These are phyloP conservation scores for Cercospora citrullina DNA, from an alignment of 2,329 filamentous ascomycete genomes.

Conservation along the genomic window DNA sequence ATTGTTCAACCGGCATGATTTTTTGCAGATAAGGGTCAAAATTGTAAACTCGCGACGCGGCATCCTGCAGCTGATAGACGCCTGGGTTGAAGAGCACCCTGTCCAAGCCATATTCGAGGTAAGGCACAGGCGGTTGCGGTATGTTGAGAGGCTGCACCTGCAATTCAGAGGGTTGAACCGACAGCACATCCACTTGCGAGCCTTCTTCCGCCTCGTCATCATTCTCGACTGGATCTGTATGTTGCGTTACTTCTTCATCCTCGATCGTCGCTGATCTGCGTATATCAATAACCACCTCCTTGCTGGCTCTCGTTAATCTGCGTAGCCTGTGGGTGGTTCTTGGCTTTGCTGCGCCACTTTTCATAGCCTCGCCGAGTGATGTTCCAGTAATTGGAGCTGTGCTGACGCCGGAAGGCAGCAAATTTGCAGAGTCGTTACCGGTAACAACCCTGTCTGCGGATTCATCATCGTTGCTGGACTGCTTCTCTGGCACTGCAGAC, in stretches of 20 bases:
- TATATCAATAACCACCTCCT: not conserved
- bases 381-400: not conserved
- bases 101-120: constrained; percentile 72
- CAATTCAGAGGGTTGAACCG: constrained; percentile 31
- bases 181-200: constrained; percentile 16
- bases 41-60: constrained; percentile 84
- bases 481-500: not conserved
- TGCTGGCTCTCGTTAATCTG: not conserved
- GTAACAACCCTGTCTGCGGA: not conserved
- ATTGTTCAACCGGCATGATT: constrained; percentile 91
- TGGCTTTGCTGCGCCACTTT: not conserved
- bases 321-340: not conserved
- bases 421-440: not conserved
- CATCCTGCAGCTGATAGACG: constrained; percentile 88
- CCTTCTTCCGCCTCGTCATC: not conserved
- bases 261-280: not conserved
- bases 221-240: not conserved
- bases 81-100: constrained; percentile 94
- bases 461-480: not conserved
- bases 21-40: constrained; percentile 92
- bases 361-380: constrained; percentile 8
- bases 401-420: not conserved
- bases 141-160: constrained; percentile 43
- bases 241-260: not conserved
- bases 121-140: constrained; percentile 58